A percentile compares a stretch with the other conserved stretches of the same genome.
Evolutionary conservation across 352 stramenopile species (phyloP).

Genomic region (Globisporangium spiculum): DNA sequence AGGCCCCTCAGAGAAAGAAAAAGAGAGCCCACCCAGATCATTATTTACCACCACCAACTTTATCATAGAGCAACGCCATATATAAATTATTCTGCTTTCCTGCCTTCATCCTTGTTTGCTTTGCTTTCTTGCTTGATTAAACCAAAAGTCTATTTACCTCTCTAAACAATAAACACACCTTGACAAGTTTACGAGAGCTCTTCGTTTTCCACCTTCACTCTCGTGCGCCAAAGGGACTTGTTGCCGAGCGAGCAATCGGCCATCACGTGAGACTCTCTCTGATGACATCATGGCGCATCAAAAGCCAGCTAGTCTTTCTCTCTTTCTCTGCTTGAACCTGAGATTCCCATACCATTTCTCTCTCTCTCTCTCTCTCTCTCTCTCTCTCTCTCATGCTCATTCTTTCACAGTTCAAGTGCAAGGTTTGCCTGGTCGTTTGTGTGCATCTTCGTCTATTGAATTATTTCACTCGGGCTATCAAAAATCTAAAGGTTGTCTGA

Average conservation of each 20-base stretch:
- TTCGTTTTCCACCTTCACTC: constrained; percentile 2
- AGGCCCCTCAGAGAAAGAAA: not conserved
- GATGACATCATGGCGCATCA: not conserved
- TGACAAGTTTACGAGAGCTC: not conserved
- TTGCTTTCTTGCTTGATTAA: not conserved
- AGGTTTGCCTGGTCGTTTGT: not conserved
- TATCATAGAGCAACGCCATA: not conserved
- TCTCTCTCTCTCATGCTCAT: not conserved
- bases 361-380: not conserved
- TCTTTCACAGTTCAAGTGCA: not conserved
- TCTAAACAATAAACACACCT: not conserved
- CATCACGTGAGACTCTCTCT: constrained; percentile 3
- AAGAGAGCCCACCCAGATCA: not conserved
- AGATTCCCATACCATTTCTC: not conserved
- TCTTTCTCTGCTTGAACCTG: not conserved
- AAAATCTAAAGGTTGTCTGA: not conserved
- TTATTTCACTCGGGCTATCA: constrained; percentile 33
- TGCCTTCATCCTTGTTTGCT: not conserved
- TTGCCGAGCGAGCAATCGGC: not conserved
- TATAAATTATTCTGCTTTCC: constrained; percentile 6
- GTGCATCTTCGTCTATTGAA: constrained; percentile 4
- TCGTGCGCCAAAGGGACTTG: not conserved
- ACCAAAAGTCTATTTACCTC: not conserved
- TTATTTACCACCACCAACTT: not conserved
- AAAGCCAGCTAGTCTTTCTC: not conserved